Conservation (phyloP, 345 rosid genomes). For the Jatropha curcas region DNA sequence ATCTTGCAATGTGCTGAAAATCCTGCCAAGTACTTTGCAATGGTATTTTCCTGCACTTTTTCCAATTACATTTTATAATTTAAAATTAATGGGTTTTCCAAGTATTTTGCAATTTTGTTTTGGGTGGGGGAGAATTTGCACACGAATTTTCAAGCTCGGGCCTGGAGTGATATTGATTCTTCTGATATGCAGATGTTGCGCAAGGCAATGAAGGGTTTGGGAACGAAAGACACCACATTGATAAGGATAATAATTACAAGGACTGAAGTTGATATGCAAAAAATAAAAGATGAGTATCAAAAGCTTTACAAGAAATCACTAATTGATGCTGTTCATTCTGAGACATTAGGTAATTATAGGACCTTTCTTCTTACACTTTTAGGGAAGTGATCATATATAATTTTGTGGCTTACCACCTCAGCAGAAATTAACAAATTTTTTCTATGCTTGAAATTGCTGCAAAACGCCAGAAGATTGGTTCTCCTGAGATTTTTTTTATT, state of each 20-base stretch:
- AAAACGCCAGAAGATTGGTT: no score
- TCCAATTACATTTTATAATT: no score
- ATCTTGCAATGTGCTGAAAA: slow-evolving; percentile 58
- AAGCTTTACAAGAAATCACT: slow-evolving; percentile 52
- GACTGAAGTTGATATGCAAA: slow-evolving; percentile 58
- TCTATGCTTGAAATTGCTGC: no score
- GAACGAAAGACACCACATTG: slow-evolving; percentile 53
- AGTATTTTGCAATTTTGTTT: no score
- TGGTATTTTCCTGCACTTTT: slow-evolving; percentile 27
- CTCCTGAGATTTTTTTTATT: no score
- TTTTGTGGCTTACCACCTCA: no score
- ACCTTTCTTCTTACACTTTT: slow-evolving; percentile 58
- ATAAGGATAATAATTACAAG: slow-evolving; percentile 60
- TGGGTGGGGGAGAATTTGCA: no score
- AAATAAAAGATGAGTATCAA: slow-evolving; percentile 44
- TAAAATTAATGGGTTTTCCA: no score
- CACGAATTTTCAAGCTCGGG: no score
- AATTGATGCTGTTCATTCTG: slow-evolving; percentile 54
- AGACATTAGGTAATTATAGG: slow-evolving; percentile 57
- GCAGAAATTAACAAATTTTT: no score
- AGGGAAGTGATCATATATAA: no score
- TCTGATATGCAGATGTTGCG: slow-evolving; percentile 41
- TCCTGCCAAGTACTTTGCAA: slow-evolving; percentile 54
- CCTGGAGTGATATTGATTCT: no score
- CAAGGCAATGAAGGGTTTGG: slow-evolving; percentile 64